Conservation (phyloP, 495 filamentous ascomycete genomes). For the Penicillium cinerascens region DNA sequence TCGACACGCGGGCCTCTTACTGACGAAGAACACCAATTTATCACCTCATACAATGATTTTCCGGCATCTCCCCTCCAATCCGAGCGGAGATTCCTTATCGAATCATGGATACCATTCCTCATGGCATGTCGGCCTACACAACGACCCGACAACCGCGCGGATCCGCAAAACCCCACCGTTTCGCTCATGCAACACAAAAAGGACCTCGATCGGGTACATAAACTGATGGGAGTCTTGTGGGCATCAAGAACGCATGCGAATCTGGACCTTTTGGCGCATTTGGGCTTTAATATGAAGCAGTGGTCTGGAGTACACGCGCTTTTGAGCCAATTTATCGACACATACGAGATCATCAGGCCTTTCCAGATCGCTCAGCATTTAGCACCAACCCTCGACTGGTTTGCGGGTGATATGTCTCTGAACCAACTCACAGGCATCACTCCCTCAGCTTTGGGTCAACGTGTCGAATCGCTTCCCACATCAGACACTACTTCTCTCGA, state of each 20-base stretch:
- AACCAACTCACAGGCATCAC: conserved; percentile 28
- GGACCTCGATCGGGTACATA: conserved; percentile 17
- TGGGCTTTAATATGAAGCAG: conserved; percentile 41
- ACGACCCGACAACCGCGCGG: conserved; percentile 8
- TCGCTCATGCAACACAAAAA: conserved; percentile 13
- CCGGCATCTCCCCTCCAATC: conserved; percentile 12
- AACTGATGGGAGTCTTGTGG: conserved; percentile 24
- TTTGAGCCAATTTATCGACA: conserved; percentile 39
- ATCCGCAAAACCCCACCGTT: conserved; percentile 3
- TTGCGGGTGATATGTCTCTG: conserved; percentile 19
- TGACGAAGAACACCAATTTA: conserved; percentile 7
- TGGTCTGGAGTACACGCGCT: conserved; percentile 43
- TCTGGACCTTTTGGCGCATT: conserved; percentile 37
- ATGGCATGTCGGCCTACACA: conserved; percentile 39
- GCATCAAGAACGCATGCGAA: conserved; percentile 22
- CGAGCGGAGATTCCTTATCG: conserved; percentile 11
- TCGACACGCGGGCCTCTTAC: conserved; percentile 3
- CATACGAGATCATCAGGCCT: conserved; percentile 19
- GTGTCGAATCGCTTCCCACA: conserved; percentile 1
- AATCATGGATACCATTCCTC: conserved; percentile 43
- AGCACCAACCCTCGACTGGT: conserved; percentile 25
- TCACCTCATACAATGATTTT: conserved; percentile 13
- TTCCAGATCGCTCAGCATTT: conserved; percentile 16
- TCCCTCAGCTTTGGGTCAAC: neutral
- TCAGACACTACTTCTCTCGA: conserved; percentile 16